These are phyloP conservation scores for Prunus fruticosa DNA, from an alignment of 306 rosid genomes.

Conservation along the genomic window DNA sequence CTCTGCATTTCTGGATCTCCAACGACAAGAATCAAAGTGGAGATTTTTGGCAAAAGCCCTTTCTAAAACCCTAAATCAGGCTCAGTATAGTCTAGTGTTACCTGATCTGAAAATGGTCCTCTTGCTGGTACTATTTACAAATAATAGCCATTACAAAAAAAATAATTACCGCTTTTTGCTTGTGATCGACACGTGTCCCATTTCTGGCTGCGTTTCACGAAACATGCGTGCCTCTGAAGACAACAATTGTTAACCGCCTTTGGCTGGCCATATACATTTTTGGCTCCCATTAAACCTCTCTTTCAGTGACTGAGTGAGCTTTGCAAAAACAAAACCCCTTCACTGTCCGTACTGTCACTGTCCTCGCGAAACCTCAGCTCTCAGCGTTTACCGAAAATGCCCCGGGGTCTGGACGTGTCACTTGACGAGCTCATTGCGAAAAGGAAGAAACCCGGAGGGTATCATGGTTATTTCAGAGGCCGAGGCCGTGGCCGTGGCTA, in stretches of 20 bases:
- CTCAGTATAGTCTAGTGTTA: not conserved
- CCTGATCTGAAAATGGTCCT: not conserved
- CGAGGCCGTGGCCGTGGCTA: constrained; percentile 7
- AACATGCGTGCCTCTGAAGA: not conserved
- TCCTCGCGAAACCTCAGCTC: not conserved
- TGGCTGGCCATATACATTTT: not conserved
- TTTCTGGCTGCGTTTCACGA: not conserved
- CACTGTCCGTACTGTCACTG: not conserved
- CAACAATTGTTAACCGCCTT: not conserved
- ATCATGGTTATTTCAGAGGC: constrained; percentile 5
- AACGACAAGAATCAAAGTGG: not conserved
- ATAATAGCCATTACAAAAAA: not conserved
- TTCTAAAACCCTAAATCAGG: not conserved
- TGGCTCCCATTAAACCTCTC: not conserved
- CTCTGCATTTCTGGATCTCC: constrained; percentile 54
- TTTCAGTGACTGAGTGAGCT: not conserved
- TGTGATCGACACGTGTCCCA: not conserved
- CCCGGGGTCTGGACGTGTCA: constrained; percentile 30
- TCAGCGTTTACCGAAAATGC: constrained; percentile 11
- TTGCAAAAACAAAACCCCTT: not conserved
- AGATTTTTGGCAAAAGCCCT: not conserved
- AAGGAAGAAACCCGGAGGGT: constrained; percentile 5
- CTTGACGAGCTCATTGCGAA: constrained; percentile 31
- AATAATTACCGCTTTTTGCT: not conserved
- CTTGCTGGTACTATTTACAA: not conserved